A percentile compares a stretch with the other conserved stretches of the same genome.
Evolutionary conservation across 768 basidiomycete genomes (phyloP).

Genomic region (Piloderma croceum): DNA sequence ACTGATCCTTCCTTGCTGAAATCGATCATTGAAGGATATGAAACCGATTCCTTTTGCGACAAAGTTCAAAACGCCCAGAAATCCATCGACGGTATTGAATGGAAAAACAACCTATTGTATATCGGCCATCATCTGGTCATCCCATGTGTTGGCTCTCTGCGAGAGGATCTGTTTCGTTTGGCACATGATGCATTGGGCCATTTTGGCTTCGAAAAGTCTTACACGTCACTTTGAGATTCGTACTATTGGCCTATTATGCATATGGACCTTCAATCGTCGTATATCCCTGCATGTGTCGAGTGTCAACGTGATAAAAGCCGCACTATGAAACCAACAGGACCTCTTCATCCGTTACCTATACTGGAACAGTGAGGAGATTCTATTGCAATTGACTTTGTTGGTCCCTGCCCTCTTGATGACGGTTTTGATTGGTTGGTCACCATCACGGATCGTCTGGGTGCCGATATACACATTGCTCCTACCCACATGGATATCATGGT

Average conservation of each 20-base stretch:
- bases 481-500: slow-evolving; percentile 10
- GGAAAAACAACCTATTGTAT: slow-evolving; percentile 18
- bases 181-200: slow-evolving; percentile 28
- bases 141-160: slow-evolving; percentile 22
- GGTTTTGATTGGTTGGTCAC: slow-evolving; percentile 22
- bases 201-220: slow-evolving; percentile 30
- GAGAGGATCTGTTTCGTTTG: no score
- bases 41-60: slow-evolving; percentile 5
- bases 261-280: slow-evolving; percentile 19
- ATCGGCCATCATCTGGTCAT: slow-evolving; percentile 16
- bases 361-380: slow-evolving; percentile 7
- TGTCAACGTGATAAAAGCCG: slow-evolving; percentile 32
- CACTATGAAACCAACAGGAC: slow-evolving; percentile 15
- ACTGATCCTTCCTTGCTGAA: not conserved
- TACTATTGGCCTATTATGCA: slow-evolving; percentile 36
- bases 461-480: no score
- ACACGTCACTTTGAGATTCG: slow-evolving; percentile 13
- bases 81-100: slow-evolving; percentile 1
- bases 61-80: slow-evolving; percentile 5
- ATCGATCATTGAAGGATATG: slow-evolving; percentile 3
- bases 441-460: slow-evolving; percentile 20
- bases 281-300: slow-evolving; percentile 23
- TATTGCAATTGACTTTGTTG: slow-evolving; percentile 31
- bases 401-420: slow-evolving; percentile 25
- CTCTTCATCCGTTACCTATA: slow-evolving; percentile 15